phyloP scores from a whole-genome alignment of 495 filamentous ascomycete genomes.

The Cudoniella acicularis region DNA sequence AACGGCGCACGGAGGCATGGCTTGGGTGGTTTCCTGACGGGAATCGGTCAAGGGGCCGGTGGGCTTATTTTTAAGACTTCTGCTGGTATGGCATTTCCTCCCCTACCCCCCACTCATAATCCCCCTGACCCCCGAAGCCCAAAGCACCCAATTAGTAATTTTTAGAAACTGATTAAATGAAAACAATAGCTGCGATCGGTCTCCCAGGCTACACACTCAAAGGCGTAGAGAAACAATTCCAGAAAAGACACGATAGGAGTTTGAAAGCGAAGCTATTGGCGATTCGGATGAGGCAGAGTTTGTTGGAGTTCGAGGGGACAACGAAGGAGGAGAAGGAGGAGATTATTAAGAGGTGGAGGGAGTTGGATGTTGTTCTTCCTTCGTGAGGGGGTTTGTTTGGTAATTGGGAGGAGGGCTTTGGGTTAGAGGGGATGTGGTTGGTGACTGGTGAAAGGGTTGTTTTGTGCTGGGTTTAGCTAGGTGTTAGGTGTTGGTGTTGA shows the following conservation, averaged over 20 bases:
- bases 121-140: background rate
- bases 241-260: conserved; percentile 35
- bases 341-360: conserved; percentile 28
- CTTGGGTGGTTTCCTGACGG: conserved; percentile 55
- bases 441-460: too few relatives aligned
- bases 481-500: too few relatives aligned
- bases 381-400: background rate
- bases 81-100: background rate
- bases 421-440: too few relatives aligned
- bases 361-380: conserved; percentile 7
- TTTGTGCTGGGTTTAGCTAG: too few relatives aligned
- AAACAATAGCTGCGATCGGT: conserved; percentile 35
- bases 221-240: conserved; percentile 59
- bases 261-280: conserved; percentile 26
- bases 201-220: conserved; percentile 58
- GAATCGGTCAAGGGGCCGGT: conserved; percentile 70
- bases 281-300: conserved; percentile 27
- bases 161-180: background rate
- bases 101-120: background rate
- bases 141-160: background rate
- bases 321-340: conserved; percentile 23
- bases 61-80: conserved; percentile 63
- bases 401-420: too few relatives aligned
- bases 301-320: conserved; percentile 18
- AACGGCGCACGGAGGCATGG: conserved; percentile 56